Evolutionary conservation across 768 basidiomycete species (phyloP).

Genomic region (Clavulina sp.): DNA sequence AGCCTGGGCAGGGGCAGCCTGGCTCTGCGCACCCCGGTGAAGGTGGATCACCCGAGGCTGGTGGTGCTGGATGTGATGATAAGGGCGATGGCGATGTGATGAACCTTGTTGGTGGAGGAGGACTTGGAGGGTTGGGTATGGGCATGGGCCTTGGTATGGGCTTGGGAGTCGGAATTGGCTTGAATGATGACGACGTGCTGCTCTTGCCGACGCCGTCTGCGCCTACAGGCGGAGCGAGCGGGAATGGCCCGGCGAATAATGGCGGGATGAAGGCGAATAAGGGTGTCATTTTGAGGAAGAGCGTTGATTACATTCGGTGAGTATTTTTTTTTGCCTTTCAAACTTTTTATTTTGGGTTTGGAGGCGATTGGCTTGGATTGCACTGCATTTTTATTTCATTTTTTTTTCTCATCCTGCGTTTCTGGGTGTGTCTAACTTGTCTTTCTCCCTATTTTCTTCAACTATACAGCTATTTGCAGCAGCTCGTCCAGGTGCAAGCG

Average conservation of each 20-base stretch:
- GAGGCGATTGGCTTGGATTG: no score
- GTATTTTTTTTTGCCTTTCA: background rate
- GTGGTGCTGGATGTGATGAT: slow-evolving; percentile 13
- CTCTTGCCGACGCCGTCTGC: background rate
- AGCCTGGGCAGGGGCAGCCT: slow-evolving; percentile 13
- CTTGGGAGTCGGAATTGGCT: no score
- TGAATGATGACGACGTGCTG: slow-evolving; percentile 15
- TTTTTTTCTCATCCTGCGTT: slow-evolving; percentile 18
- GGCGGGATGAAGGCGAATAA: slow-evolving; percentile 73
- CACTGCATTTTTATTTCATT: background rate
- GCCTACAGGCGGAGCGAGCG: slow-evolving; percentile 7
- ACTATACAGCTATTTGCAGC: slow-evolving; percentile 49
- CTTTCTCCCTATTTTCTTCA: slow-evolving; percentile 1
- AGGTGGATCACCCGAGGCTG: slow-evolving; percentile 8
- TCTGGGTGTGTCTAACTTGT: slow-evolving; percentile 1
- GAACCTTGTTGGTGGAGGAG: slow-evolving; percentile 10
- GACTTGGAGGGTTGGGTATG: slow-evolving; percentile 20
- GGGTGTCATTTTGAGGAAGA: slow-evolving; percentile 81
- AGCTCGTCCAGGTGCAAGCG: slow-evolving; percentile 66
- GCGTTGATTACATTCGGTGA: slow-evolving; percentile 44
- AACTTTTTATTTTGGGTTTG: no score
- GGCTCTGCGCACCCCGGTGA: slow-evolving; percentile 2
- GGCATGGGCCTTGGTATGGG: no score
- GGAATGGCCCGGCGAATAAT: slow-evolving; percentile 10
- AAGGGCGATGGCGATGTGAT: slow-evolving; percentile 14